phyloP scores from a whole-genome alignment of 2,329 filamentous ascomycete genomes.

The Xylaria sp. region DNA sequence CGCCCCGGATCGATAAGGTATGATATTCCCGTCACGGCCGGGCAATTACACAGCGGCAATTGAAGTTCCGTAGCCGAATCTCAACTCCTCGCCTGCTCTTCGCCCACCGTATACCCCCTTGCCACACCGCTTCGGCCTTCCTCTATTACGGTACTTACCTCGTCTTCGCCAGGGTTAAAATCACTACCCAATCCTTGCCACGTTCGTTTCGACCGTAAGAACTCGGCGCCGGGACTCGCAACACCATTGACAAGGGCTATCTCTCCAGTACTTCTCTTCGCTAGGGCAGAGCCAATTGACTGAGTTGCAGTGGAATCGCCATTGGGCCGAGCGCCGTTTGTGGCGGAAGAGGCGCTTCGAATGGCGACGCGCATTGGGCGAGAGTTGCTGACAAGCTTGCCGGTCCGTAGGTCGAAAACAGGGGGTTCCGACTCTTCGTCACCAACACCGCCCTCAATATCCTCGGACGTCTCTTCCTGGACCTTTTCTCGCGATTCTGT shows the following conservation, averaged over 20 bases:
- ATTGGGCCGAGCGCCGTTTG: slow-evolving; percentile 31
- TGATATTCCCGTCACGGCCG: neutral
- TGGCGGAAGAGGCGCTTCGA: slow-evolving; percentile 44
- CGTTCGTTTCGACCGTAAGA: slow-evolving; percentile 80
- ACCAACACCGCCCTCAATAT: slow-evolving; percentile 60
- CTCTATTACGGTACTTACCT: slow-evolving; percentile 75
- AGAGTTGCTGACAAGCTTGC: slow-evolving; percentile 81
- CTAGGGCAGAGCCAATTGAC: slow-evolving; percentile 61
- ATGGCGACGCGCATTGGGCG: slow-evolving; percentile 73
- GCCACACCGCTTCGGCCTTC: slow-evolving; percentile 90
- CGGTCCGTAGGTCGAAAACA: slow-evolving; percentile 92
- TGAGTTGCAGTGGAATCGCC: slow-evolving; percentile 40
- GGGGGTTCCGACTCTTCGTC: slow-evolving; percentile 82
- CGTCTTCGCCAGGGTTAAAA: slow-evolving; percentile 66
- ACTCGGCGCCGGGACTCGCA: slow-evolving; percentile 92
- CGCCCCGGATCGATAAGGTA: neutral
- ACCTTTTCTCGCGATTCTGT: slow-evolving; percentile 36
- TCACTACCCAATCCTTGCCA: slow-evolving; percentile 95
- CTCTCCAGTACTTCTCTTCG: slow-evolving; percentile 71
- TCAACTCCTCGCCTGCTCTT: slow-evolving; percentile 55
- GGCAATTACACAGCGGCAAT: neutral
- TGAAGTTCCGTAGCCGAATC: neutral
- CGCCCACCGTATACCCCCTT: slow-evolving; percentile 84
- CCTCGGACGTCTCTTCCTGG: slow-evolving; percentile 38
- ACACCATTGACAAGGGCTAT: slow-evolving; percentile 85